Percentiles rank a stretch among this genome's conserved stretches.
These are phyloP conservation scores for Colletotrichum tropicicola DNA, from an alignment of 2,329 filamentous ascomycete genomes.

Conservation along the genomic window DNA sequence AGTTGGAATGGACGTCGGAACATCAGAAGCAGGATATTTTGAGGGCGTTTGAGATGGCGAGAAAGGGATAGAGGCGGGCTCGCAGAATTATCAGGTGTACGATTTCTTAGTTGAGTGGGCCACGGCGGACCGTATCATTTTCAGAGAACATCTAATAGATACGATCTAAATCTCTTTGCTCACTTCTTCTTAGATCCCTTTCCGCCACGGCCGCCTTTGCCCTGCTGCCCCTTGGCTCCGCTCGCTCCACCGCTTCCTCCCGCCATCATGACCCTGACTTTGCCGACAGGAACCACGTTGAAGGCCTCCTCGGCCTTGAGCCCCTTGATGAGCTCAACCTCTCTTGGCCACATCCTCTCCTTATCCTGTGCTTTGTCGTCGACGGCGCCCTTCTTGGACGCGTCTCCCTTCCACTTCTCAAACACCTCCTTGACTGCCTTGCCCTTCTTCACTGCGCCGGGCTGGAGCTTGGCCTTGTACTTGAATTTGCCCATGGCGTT, in stretches of 20 bases:
- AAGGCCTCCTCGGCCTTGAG: conserved; percentile 86
- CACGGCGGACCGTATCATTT: too few species aligned
- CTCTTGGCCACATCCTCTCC: conserved; percentile 85
- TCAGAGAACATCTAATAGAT: not conserved
- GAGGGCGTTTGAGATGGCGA: conserved; percentile 20
- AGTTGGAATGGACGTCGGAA: conserved; percentile 30
- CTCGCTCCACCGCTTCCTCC: conserved; percentile 59
- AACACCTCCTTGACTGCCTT: conserved; percentile 93
- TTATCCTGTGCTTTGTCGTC: conserved; percentile 69
- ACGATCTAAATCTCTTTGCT: not conserved
- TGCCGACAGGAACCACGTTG: conserved; percentile 82
- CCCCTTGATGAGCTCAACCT: conserved; percentile 83
- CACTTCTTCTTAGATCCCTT: conserved; percentile 55
- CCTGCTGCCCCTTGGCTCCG: conserved; percentile 43
- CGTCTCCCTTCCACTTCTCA: conserved; percentile 78
- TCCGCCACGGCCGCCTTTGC: conserved; percentile 44
- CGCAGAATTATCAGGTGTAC: too few species aligned
- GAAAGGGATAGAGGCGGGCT: not conserved
- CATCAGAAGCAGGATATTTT: conserved; percentile 28
- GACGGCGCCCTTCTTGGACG: conserved; percentile 63
- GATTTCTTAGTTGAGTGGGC: too few species aligned
- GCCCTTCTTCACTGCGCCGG: conserved; percentile 89
- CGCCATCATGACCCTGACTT: conserved; percentile 80
- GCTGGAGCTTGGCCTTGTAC: conserved; percentile 95
- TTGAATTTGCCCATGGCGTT: conserved; percentile 75